Base-by-base conservation (phyloP, 2,329 filamentous ascomycete genomes). In the Pseudocercospora pini-densiflorae region DNA sequence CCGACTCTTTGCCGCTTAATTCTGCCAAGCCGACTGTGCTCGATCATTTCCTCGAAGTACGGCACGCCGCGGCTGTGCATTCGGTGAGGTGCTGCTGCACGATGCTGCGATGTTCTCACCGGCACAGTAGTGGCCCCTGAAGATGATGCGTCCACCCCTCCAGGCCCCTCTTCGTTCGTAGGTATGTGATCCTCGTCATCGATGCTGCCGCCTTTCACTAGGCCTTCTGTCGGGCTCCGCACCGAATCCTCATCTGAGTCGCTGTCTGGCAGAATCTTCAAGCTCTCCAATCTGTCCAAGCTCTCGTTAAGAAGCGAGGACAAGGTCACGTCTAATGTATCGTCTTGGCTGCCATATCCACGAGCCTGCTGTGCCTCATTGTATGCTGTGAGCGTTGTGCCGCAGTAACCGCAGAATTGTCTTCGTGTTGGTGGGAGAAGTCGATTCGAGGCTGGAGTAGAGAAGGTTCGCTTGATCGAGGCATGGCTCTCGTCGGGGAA, bases 371-470 rank as follows among this genome's bases (percentile, higher is more conserved):
- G 43, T 33, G 57, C 80, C 78, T 97, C 93, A 55, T 89, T 90
- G 93, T 93, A 97, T 73, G 90, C 92, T 0, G 90, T 90, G 62
- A 97, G 82, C 12, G 92, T 91, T 0, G 93, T 97, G 61, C 94
- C 94, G 77, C 94, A 97, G 81, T 91, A 96, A 24, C 94, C 94
- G 80, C 94, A 97, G 79, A 97, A 97, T 71, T 93, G 87, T 59
- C 92, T 88, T 76, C 90, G 88, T 0, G 87, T 83, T 0, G 71
- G 72, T 86, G 81, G 60, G 85, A 83, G 61, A 86, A 36, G 85
- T 71, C 83, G 73, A 77, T 88, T 86, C 16, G 89, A 88, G 23
- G 77, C 71, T 16, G 77, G 78, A 2, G 78, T 80, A 63, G 77
- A 68, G 72, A 81, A 84, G 51, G 79, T 81, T 59, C 81, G 79